A percentile compares a stretch with the other conserved stretches of the same genome.
phyloP scores from a whole-genome alignment of 768 basidiomycete species.

The Trametes elegans region DNA sequence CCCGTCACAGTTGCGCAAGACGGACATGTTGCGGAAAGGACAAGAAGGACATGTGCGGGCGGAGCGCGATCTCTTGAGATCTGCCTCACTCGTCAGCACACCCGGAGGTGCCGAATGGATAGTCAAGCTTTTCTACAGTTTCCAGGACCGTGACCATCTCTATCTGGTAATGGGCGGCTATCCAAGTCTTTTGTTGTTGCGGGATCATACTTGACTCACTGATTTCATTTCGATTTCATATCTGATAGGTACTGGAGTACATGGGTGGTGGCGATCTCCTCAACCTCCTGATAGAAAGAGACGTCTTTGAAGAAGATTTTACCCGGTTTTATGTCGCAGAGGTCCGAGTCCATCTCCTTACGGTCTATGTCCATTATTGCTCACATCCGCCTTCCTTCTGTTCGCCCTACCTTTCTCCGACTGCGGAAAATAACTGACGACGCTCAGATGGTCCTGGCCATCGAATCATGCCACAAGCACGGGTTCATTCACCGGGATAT shows the following conservation, averaged over 20 bases:
- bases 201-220: slow-evolving; percentile 28
- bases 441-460: slow-evolving; percentile 84
- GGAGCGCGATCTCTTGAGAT: slow-evolving; percentile 90
- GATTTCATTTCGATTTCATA: slow-evolving; percentile 61
- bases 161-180: slow-evolving; percentile 69
- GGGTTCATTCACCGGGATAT: slow-evolving; percentile 99
- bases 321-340: slow-evolving; percentile 94
- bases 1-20: slow-evolving; percentile 65
- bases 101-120: slow-evolving; percentile 88
- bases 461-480: slow-evolving; percentile 89
- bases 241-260: slow-evolving; percentile 78
- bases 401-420: no score
- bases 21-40: slow-evolving; percentile 92
- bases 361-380: slow-evolving; percentile 22
- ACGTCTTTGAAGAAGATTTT: slow-evolving; percentile 88
- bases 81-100: slow-evolving; percentile 77
- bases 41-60: slow-evolving; percentile 98
- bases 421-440: no score
- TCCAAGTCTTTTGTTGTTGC: slow-evolving; percentile 15
- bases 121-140: slow-evolving; percentile 88
- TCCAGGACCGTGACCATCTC: slow-evolving; percentile 92
- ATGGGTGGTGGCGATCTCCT: slow-evolving; percentile 98
- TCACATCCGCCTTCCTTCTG: background rate
- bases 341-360: slow-evolving; percentile 44
- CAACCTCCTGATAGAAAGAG: slow-evolving; percentile 90